These are phyloP conservation scores for Mycena vitilis DNA, from an alignment of 768 basidiomycete species.

Conservation along the genomic window DNA sequence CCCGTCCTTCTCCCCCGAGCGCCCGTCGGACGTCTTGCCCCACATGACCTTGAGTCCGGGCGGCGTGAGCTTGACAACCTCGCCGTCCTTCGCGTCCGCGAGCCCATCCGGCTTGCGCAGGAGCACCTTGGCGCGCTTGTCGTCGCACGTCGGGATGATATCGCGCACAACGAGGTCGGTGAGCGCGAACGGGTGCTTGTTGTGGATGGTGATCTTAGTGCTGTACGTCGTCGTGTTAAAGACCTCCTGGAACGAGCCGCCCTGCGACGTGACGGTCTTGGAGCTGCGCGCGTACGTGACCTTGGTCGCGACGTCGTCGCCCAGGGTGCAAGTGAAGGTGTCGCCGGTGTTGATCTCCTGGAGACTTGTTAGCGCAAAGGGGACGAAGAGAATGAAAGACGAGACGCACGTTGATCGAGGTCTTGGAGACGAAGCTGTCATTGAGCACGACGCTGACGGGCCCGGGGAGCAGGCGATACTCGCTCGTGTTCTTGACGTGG, in stretches of 20 bases:
- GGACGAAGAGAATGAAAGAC: slow-evolving; percentile 7
- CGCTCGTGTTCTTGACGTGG: slow-evolving; percentile 67
- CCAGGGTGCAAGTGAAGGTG: slow-evolving; percentile 66
- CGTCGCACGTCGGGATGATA: slow-evolving; percentile 55
- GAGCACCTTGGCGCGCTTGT: slow-evolving; percentile 56
- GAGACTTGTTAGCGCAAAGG: slow-evolving; percentile 6
- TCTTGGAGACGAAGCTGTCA: slow-evolving; percentile 68
- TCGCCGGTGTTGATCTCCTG: slow-evolving; percentile 63
- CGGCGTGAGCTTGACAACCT: slow-evolving; percentile 45
- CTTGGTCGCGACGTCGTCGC: slow-evolving; percentile 56
- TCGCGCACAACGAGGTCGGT: slow-evolving; percentile 59
- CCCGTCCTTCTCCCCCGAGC: slow-evolving; percentile 66
- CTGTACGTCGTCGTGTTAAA: slow-evolving; percentile 58
- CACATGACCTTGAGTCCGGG: slow-evolving; percentile 47
- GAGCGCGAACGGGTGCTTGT: slow-evolving; percentile 61
- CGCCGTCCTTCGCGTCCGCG: slow-evolving; percentile 56
- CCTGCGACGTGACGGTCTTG: slow-evolving; percentile 48
- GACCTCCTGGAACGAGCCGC: slow-evolving; percentile 58
- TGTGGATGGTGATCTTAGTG: slow-evolving; percentile 57
- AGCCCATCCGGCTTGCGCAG: slow-evolving; percentile 60
- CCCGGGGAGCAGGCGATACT: slow-evolving; percentile 67
- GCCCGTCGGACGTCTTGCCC: slow-evolving; percentile 53
- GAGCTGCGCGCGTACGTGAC: slow-evolving; percentile 58
- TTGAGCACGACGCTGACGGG: slow-evolving; percentile 66
- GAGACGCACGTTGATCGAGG: slow-evolving; percentile 53